Evolutionary conservation across 177 flowering plant species (phyloP).

Genomic region (Vitis hybrid): DNA sequence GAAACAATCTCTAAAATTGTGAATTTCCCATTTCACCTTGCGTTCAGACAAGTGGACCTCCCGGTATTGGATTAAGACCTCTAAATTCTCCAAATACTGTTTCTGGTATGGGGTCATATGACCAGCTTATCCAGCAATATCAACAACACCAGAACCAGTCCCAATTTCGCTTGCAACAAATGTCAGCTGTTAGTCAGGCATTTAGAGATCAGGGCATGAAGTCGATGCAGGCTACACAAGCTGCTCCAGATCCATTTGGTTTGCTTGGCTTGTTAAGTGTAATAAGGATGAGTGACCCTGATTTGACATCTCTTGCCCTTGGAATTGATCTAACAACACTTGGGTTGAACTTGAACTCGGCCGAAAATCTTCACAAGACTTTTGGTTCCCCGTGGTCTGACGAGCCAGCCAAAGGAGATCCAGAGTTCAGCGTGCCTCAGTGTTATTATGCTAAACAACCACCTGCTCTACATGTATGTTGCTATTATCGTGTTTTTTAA

Average conservation of each 20-base stretch:
- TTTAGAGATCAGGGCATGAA: constrained; percentile 77
- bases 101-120: constrained; percentile 73
- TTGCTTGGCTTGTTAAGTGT: constrained; percentile 87
- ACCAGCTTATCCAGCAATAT: constrained; percentile 86
- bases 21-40: constrained; percentile 6
- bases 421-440: constrained; percentile 81
- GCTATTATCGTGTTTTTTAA: constrained; percentile 3
- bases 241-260: constrained; percentile 77
- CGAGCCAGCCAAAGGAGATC: constrained; percentile 89
- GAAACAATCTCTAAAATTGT: neutral
- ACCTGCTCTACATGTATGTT: constrained; percentile 73
- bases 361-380: constrained; percentile 83
- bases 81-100: constrained; percentile 59
- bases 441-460: constrained; percentile 81
- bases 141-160: constrained; percentile 81
- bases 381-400: constrained; percentile 98
- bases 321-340: constrained; percentile 93
- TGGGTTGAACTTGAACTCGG: constrained; percentile 83
- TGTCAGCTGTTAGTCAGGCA: constrained; percentile 69
- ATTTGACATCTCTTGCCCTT: constrained; percentile 77
- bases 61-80: constrained; percentile 81
- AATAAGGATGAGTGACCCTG: constrained; percentile 83
- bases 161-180: constrained; percentile 82
- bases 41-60: constrained; percentile 68
- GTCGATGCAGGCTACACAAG: constrained; percentile 64